Evolutionary conservation across 768 basidiomycete species (phyloP), one percentile per base, ranked within the genome.

Genomic region (Pholiota conissans): DNA sequence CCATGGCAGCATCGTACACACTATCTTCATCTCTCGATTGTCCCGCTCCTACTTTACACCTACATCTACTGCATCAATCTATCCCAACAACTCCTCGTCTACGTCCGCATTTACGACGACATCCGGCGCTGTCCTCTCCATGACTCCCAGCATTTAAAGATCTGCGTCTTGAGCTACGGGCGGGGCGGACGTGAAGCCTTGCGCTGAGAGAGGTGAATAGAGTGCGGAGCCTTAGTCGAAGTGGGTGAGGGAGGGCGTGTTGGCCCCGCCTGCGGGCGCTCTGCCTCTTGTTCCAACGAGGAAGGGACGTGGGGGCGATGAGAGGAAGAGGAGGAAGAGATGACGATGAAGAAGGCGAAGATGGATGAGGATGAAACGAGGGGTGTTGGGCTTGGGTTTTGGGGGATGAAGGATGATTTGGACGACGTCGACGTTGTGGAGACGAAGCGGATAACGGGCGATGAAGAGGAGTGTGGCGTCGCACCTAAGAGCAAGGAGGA

Each of bases 151-250:
- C n/a, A n/a, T n/a, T n/a, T n/a, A 68, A 68, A 63, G 52, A 70
- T 57, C 55, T 66, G 51, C 27, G 65, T 13, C 48, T 69, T 59
- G 62, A 63, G 60, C 30, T 68, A 52, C 58, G 67, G 11, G 64
- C 64, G 20, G 59, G 62, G 24, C 63, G 67, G 20, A 63, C 63
- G 14, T 55, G 66, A 14, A 71, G 67, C 45, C 64, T 63, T 20
- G 66, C 63, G 8, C 62, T 73, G 47, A 66, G 66, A 28, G 63
- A 63, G 46, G 64, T 52, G 22, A 40, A 67, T 28, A 52, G 52
- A 28, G 60, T 59, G 27, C 37, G 61, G 47, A 63, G 55, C 34
- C 42, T 57, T 32, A 56, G 52, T 42, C 30, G 59, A 22, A 58
- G 58, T 32, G 49, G 55, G 9, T 48, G 9, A 22, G 59, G 28